Evolutionary conservation across 768 basidiomycete genomes (phyloP), one percentile per base, ranked within the genome.

Genomic region (Baorangia bicolor): DNA sequence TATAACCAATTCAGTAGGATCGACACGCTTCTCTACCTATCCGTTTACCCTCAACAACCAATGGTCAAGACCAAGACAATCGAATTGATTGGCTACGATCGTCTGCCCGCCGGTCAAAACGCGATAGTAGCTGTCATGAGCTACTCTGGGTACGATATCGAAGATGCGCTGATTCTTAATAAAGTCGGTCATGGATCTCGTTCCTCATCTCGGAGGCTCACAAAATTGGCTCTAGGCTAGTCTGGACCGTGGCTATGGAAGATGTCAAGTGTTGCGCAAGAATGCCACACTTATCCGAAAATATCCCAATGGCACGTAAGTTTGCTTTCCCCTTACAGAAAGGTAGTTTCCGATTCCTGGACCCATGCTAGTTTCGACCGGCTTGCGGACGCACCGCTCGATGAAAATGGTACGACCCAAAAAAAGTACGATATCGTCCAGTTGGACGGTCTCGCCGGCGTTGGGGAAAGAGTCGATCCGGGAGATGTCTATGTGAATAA

Each of bases 41-140:
- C 92, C 34, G 94, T 98, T 11, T 99, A 99, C 64, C 97, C 97
- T 23, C 97, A 99, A 68, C 93, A 98, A 65, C 97, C 97, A 3
- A 97, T 99, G 96, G 95, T 98, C 57, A 98, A 98, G 74, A 97
- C 97, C 7, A 95, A 94, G 73, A 97, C 97, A 2, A 99, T 98
- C 53, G 97, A 99, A 70, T 74, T 99, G 50, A 83, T 98, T 53
- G 96, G 95, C 2, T 99, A 98, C 69, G 95, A 99, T 73, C 88
- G 88, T 57, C 81, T 99, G 5, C 97, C 97, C 5, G 97, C 97
- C 5, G 97, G 97, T 14, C 95, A 99, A 73, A 99, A 99, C 69
- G 97, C 97, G 12, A 98, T 88, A 0, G 93, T 99, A 42, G 97
- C 97, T 12, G 94, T 98, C 62, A 99, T 99, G 97, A 94, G 92